Evolutionary conservation across 352 stramenopile species (phyloP), one percentile per base, ranked within the genome.

Genomic region (Phytophthora hybrid): DNA sequence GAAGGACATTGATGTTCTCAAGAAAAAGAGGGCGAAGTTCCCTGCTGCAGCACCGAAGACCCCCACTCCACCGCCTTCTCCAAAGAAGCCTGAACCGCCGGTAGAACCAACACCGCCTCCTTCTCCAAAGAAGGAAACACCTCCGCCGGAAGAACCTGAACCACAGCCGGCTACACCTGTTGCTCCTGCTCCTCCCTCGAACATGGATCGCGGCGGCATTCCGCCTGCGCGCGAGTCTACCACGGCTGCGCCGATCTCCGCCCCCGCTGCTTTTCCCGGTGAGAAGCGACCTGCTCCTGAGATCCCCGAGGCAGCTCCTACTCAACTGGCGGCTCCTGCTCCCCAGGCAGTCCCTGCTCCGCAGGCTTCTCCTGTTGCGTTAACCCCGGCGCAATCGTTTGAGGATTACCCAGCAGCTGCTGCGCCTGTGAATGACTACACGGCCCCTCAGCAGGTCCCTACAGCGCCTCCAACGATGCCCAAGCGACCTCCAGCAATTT

Each of bases 1-100:
- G 34, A 93, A 86, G 26, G 83, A 97, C 34, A 94, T 97, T 49
- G 88, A 95, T 46, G 76, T 82, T 18, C 56, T 95, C 41, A 96
- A 96, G 66, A 90, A 87, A 59, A 84, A 84, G 16, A 62, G 88
- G 11, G 84, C 84, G 0, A 88, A 88, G 68, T 93, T 93, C 63
- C 76, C 73, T 69, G 62, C 73, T 67, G 58, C 72, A 44, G 52
- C 62, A 49, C 57, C 61, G n/a, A 81, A 82, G 56, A n/a, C 69
- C 47, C 59, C 74, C 5, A 78, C 84, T 1, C 71, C 82, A 19
- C 62, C 71, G 23, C 64, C 73, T 26, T 75, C 74, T 37, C 76
- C 80, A 34, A 69, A 82, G 62, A 81, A 80, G 16, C 71, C 81
- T 3, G 72, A 80, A 8, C 63, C 77, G 31, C 73, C 79, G 56